Evolutionary conservation across 768 basidiomycete genomes (phyloP), one percentile per base, ranked within the genome.

Genomic region (Tricholoma matsutake): DNA sequence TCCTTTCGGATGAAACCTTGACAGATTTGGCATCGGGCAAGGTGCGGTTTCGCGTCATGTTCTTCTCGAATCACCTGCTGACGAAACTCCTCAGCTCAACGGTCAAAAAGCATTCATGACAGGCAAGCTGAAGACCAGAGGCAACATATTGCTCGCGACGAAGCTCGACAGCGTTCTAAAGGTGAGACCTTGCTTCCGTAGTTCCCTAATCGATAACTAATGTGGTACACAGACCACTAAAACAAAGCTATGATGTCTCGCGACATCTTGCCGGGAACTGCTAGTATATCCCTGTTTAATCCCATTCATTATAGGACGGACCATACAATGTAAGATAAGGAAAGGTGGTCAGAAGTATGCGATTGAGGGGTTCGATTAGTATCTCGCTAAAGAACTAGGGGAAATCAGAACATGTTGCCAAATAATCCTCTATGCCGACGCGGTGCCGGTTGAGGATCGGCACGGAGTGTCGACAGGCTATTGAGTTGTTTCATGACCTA

Each of bases 101-200:
- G 94, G 92, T 18, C 95, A 97, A 76, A 95, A 94, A 71, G 94
- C 94, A 20, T 97, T 95, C 79, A 93, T 98, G 91, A 92, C 91
- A 6, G 95, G 95, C 29, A 91, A 92, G 70, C 84, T 97, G 54
- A 96, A 96, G 84, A 89, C 91, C 14, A 89, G 84, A 72, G 94
- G 93, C 58, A 95, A 94, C 76, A 86, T 95, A 75, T 94, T 96
- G 92, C 83, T 96, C 63, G 93, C 91, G 1, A 96, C 93, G 25
- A 98, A 96, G 74, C 89, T 97, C 35, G 89, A 90, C 65, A 79
- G 77, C 9, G 83, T 98, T 13, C 82, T 98, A 54, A 91, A 90
- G 83, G 93, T 92, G 58, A 57, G 80, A 66, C 47, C 4, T 9
- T 31, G 2, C 18, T 35, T 18, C 51, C 18, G 52, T 41, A 13